phyloP scores from a whole-genome alignment of 2,329 filamentous ascomycete genomes.

The Colletotrichum camelliae region DNA sequence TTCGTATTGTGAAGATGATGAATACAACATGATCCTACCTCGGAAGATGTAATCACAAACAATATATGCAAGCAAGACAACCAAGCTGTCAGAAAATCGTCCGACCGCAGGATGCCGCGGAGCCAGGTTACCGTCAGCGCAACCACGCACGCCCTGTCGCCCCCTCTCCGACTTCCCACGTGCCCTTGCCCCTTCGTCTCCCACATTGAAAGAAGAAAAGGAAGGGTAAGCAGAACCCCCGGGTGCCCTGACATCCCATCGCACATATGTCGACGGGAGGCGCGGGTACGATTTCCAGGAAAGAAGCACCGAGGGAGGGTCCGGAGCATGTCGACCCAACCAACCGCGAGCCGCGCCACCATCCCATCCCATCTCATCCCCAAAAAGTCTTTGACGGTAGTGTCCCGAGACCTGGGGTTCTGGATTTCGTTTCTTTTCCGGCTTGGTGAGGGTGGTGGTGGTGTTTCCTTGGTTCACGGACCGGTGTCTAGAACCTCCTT shows the following conservation, averaged over 20 bases:
- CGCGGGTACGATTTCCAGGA: neutral
- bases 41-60: neutral
- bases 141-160: neutral
- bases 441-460: neutral
- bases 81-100: neutral
- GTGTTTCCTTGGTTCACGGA: neutral
- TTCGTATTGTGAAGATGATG: neutral
- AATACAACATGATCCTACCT: neutral
- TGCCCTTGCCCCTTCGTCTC: neutral
- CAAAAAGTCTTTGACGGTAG: neutral
- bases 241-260: neutral
- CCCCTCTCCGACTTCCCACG: neutral
- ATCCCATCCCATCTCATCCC: neutral
- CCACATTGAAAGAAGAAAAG: neutral
- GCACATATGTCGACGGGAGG: neutral
- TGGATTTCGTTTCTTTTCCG: neutral
- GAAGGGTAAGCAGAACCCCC: neutral
- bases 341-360: neutral
- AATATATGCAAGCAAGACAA: neutral
- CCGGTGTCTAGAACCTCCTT: neutral
- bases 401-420: neutral
- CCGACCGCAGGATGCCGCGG: neutral
- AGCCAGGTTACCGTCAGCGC: neutral
- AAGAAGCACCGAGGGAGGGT: neutral
- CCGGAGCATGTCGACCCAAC: neutral